A percentile compares a stretch with the other conserved stretches of the same genome.
Conservation (phyloP, 106 monocot species). For the Agapanthus africanus region DNA sequence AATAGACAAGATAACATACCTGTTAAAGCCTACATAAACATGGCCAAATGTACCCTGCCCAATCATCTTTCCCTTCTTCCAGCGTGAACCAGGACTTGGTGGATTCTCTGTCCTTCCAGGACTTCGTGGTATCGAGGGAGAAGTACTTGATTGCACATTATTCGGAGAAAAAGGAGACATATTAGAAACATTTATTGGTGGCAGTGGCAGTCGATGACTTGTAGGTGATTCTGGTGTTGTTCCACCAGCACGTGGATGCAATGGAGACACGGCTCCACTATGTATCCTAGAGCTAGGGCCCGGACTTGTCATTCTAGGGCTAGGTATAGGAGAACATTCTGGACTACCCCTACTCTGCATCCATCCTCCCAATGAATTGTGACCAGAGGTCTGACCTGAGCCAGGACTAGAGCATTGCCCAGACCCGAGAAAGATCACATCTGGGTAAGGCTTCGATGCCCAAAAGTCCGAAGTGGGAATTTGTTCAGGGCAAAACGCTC, state of each 20-base stretch:
- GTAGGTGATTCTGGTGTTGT: conserved; percentile 85
- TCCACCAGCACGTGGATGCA: conserved; percentile 79
- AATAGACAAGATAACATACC: conserved; percentile 27
- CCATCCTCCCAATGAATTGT: conserved; percentile 90
- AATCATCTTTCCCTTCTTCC: conserved; percentile 94
- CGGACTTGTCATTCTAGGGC: conserved; percentile 97
- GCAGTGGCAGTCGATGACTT: conserved; percentile 74
- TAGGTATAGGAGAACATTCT: conserved; percentile 91
- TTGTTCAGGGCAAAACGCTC: conserved; percentile 67
- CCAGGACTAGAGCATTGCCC: conserved; percentile 98
- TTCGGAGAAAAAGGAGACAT: conserved; percentile 49
- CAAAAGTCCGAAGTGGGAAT: conserved; percentile 68
- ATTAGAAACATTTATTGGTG: conserved; percentile 53
- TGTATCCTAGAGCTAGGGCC: conserved; percentile 91
- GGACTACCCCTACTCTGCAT: conserved; percentile 86
- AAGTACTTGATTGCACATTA: conserved; percentile 30
- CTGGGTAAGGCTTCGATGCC: conserved; percentile 54
- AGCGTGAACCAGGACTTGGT: conserved; percentile 76
- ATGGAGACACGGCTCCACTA: conserved; percentile 83
- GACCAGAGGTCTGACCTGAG: conserved; percentile 95
- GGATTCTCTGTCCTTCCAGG: conserved; percentile 82
- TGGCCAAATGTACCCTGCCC: conserved; percentile 94
- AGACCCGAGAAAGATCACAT: conserved; percentile 72
- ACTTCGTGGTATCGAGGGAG: conserved; percentile 54
- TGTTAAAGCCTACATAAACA: conserved; percentile 98